Evolutionary conservation across 2,329 filamentous ascomycete species (phyloP).

Genomic region (Cladosporium phlei): DNA sequence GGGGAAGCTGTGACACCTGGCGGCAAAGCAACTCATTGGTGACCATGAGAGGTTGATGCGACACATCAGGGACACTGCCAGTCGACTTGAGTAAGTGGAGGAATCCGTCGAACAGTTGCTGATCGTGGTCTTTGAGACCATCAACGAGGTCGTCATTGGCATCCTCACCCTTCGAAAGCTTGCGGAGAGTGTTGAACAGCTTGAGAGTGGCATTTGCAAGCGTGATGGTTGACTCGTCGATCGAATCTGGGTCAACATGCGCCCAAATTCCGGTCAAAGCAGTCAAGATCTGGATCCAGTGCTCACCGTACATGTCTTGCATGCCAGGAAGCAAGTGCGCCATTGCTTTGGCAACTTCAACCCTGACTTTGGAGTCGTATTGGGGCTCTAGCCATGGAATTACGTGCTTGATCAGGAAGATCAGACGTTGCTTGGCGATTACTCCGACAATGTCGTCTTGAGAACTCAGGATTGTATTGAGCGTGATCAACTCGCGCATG

Average conservation of each 20-base stretch:
- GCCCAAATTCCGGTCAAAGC: slow-evolving; percentile 36
- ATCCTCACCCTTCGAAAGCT: slow-evolving; percentile 53
- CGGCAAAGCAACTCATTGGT: slow-evolving; percentile 71
- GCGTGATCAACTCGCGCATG: slow-evolving; percentile 47
- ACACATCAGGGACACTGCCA: slow-evolving; percentile 46
- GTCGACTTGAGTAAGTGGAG: slow-evolving; percentile 56
- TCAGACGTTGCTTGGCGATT: slow-evolving; percentile 59
- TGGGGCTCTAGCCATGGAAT: slow-evolving; percentile 61
- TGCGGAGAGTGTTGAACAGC: slow-evolving; percentile 60
- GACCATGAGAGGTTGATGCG: slow-evolving; percentile 65
- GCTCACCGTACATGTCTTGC: slow-evolving; percentile 76
- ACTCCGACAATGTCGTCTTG: slow-evolving; percentile 47
- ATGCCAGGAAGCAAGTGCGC: slow-evolving; percentile 64
- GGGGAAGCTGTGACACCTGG: slow-evolving; percentile 60
- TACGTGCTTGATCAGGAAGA: slow-evolving; percentile 78
- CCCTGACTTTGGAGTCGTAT: slow-evolving; percentile 49
- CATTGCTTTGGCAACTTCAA: slow-evolving; percentile 51
- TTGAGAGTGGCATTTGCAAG: slow-evolving; percentile 67
- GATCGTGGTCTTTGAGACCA: slow-evolving; percentile 59
- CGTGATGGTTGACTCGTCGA: slow-evolving; percentile 23
- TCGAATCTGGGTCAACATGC: slow-evolving; percentile 3
- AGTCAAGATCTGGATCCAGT: slow-evolving; percentile 61
- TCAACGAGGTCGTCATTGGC: slow-evolving; percentile 84
- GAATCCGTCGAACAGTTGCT: slow-evolving; percentile 53
- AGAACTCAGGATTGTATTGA: slow-evolving; percentile 51